A percentile compares a stretch with the other conserved stretches of the same genome.
phyloP scores from a whole-genome alignment of 345 rosid species.

The Eucalyptus urophylla region DNA sequence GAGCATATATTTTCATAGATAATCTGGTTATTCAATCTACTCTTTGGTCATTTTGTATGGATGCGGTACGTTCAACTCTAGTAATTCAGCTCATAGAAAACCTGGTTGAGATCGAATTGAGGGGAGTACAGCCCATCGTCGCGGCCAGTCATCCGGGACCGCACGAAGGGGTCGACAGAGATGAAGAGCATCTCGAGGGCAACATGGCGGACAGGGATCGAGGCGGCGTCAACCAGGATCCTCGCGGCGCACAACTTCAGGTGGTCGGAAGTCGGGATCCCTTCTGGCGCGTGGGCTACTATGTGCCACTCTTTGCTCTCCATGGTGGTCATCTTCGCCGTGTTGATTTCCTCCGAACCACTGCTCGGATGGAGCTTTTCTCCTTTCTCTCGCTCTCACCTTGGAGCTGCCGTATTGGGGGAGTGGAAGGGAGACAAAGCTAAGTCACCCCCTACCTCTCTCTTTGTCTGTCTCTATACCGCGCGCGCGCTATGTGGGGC shows the following conservation, averaged over 20 bases:
- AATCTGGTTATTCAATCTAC: neutral
- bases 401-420: neutral
- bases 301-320: conserved; percentile 31
- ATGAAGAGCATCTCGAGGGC: conserved; percentile 12
- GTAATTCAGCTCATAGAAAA: neutral
- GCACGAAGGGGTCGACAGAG: conserved; percentile 32
- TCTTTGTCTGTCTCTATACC: neutral
- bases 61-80: neutral
- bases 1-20: neutral
- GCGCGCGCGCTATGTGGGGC: neutral
- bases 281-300: conserved; percentile 13
- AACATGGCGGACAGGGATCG: conserved; percentile 12
- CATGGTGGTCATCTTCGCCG: neutral
- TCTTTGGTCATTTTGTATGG: neutral
- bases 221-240: neutral
- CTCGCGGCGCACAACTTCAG: conserved; percentile 11
- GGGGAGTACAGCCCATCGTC: conserved; percentile 17
- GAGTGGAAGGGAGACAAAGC: neutral
- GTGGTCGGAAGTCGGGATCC: conserved; percentile 28
- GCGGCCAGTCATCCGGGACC: conserved; percentile 10
- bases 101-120: conserved; percentile 18
- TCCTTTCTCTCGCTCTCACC: neutral
- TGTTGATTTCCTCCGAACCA: neutral
- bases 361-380: neutral
- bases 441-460: neutral